These are phyloP conservation scores for Vairimorpha ceranae DNA, from an alignment of 371 early-diverging fungal genomes.

Conservation along the genomic window DNA sequence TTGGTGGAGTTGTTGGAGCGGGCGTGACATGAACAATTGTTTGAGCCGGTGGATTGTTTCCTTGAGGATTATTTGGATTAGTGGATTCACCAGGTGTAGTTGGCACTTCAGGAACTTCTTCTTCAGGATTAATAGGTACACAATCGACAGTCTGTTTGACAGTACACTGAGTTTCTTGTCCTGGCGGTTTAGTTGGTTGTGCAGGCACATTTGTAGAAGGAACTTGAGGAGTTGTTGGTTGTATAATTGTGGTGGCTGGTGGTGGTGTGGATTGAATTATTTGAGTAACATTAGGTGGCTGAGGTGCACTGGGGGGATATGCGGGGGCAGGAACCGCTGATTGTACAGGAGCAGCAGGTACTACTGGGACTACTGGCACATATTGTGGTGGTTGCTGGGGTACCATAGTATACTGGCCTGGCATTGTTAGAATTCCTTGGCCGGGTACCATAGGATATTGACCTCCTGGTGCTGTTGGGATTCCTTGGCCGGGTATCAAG, in stretches of 20 bases:
- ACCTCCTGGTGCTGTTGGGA: not conserved
- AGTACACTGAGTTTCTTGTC: constrained; percentile 15
- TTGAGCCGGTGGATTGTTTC: not conserved
- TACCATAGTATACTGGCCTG: no score
- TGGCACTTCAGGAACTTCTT: not conserved
- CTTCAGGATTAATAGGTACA: not conserved
- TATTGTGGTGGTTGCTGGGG: not conserved
- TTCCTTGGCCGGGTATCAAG: no score
- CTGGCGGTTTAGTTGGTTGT: not conserved
- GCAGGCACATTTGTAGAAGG: not conserved
- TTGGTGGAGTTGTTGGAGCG: not conserved
- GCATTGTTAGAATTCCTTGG: not conserved
- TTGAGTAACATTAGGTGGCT: not conserved
- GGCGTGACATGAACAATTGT: not conserved
- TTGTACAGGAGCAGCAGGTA: not conserved
- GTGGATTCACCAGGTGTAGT: not conserved
- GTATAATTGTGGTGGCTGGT: not conserved
- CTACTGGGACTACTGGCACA: constrained; percentile 6
- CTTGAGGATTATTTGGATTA: not conserved
- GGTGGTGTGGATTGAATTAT: not conserved
- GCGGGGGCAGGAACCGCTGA: not conserved
- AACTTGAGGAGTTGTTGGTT: not conserved
- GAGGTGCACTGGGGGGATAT: not conserved
- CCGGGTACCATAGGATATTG: not conserved
- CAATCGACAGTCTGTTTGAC: not conserved